Base-by-base conservation (phyloP, 306 rosid species). In the Dalbergia cultrata region DNA sequence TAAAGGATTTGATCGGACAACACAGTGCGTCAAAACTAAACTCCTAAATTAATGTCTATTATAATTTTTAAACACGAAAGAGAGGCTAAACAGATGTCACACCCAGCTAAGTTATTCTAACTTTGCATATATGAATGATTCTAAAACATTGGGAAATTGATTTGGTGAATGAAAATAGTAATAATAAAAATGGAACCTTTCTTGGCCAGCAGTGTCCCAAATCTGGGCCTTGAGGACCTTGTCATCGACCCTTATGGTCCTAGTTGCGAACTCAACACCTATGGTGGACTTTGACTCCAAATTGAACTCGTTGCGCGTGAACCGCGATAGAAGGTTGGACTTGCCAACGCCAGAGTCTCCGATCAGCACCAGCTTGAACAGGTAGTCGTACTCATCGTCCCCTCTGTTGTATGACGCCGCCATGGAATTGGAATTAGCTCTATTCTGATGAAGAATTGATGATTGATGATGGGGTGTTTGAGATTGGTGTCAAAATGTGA, bases 171-270 rank as follows among this genome's bases (percentile, higher is more conserved):
- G 7, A 52, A 87, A 57, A 58, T 9, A n/a, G n/a, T n/a, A 8
- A 22, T 10, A 11, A 58, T 1, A 12, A 14, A 49, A 14, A n/a
- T 0, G 19, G 58, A 13, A 58, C 89, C 92, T 86, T 78, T 88
- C 89, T 81, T 88, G 92, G 47, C 90, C 90, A 58, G 88, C 92
- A 70, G 92, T 88, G 65, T 88, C 92, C 92, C 90, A 88, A 88
- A 88, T 88, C 92, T 88, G 92, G 59, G 89, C 89, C 85, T 88
- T 88, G 74, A 88, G 77, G 70, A 88, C 77, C 83, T 86, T 88
- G 13, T 88, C 86, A 3, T 86, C 88, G 12, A 86, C 92, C 6
- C 59, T 85, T 22, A 88, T 86, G 61, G 88, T 88, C 26, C 89
- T 64, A 3, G 92, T 88, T 53, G 89, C 92, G 68, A 88, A 88